Evolutionary conservation across 345 rosid genomes (phyloP), one percentile per base, ranked within the genome.

Genomic region (Murraya koenigii): DNA sequence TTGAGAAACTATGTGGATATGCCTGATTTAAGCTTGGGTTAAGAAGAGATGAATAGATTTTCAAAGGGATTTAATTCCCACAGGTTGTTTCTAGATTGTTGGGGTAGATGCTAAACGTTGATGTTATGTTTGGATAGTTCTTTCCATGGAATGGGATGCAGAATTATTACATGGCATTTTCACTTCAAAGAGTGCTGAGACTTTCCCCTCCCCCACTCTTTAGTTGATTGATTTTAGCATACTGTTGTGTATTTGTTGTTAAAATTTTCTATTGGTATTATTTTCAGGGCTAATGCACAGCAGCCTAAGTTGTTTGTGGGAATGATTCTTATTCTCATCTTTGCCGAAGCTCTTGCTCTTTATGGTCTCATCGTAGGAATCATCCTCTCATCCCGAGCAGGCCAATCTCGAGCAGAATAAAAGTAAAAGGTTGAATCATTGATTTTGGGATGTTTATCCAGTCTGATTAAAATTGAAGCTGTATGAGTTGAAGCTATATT

Each of bases 361-460:
- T 86, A 82, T 19, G 89, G 89, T 2, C 87, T 86, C 77, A 86
- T 84, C 62, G 87, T 84, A 7, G 87, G 89, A 64, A 86, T 86
- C 82, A 86, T 86, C 75, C 83, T 86, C 59, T 86, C 87, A 52
- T 86, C 87, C 56, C 85, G 89, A 25, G 87, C 87, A 60, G 89
- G 89, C 63, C 89, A 86, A 77, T 86, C 89, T 15, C 82, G 87
- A 73, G 87, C 89, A 8, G 89, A 84, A 2, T 86, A 76, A 75
- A 58, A n/a, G 19, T 2, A 52, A 52, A 52, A 71, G 2, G 49
- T 73, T 52, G 7, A 54, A 72, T 7, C 58, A 25, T 23, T 64
- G 17, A 35, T 52, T 56, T 41, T 25, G 61, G 63, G 61, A 62
- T 25, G 26, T 63, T 30, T 65, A 4, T 71, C 35, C 30, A n/a